A percentile compares a stretch with the other conserved stretches of the same genome.
These are phyloP conservation scores for Alternaria sp. DNA, from an alignment of 2,329 filamentous ascomycete genomes.

Conservation along the genomic window DNA sequence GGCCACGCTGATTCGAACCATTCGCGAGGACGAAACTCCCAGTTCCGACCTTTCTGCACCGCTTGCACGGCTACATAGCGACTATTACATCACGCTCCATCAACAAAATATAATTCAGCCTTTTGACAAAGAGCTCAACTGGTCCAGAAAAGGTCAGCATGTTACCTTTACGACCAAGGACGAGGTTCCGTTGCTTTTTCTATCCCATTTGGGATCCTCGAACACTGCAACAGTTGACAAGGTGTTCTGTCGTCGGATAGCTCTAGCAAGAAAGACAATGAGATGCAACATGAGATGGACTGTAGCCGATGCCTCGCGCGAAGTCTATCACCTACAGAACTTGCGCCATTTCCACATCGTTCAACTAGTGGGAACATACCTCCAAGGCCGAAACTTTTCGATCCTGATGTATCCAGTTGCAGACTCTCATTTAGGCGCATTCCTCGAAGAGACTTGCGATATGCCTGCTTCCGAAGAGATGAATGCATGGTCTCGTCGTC, in stretches of 20 bases:
- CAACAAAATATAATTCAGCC: no score
- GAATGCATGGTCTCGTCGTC: no score
- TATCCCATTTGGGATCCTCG: constrained; percentile 12
- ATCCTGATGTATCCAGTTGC: constrained; percentile 30
- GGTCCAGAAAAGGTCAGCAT: no score
- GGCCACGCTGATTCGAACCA: no score
- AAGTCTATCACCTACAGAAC: constrained; percentile 25
- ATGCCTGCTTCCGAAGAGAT: no score
- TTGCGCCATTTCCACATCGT: constrained; percentile 24
- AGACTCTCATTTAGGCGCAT: constrained; percentile 15
- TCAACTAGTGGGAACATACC: constrained; percentile 25
- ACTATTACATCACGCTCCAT: no score
- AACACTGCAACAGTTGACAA: constrained; percentile 16
- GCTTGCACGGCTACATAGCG: no score
- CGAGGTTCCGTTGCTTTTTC: constrained; percentile 9
- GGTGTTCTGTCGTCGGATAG: constrained; percentile 23
- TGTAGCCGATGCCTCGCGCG: constrained; percentile 9
- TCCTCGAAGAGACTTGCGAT: constrained; percentile 17
- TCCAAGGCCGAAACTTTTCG: constrained; percentile 14
- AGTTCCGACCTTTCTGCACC: no score
- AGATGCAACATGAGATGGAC: constrained; percentile 10
- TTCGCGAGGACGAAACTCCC: no score
- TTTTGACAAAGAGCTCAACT: no score
- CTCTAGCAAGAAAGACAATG: constrained; percentile 27
- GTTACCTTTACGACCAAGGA: no score